A percentile compares a stretch with the other conserved stretches of the same genome.
These are phyloP conservation scores for Actinomucor elegans DNA, from an alignment of 371 early-diverging fungal genomes.

Conservation along the genomic window DNA sequence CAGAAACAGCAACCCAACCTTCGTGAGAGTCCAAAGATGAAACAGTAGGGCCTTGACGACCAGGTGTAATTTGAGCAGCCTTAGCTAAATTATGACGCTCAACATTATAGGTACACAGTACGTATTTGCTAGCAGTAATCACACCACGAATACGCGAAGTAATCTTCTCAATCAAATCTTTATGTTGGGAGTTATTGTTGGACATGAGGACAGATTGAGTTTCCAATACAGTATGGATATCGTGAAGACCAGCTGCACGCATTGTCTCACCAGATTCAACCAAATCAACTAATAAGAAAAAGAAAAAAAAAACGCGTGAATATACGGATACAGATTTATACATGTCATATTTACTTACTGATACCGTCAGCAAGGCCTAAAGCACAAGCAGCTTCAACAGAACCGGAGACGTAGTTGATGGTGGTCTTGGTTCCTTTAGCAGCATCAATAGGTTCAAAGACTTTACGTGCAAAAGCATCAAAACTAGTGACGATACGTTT, in stretches of 20 bases:
- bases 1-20: conserved; percentile 90
- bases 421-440: conserved; percentile 57
- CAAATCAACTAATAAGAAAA: conserved; percentile 19
- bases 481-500: conserved; percentile 96
- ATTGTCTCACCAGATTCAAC: conserved; percentile 97
- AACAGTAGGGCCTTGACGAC: conserved; percentile 92
- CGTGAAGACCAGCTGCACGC: conserved; percentile 96
- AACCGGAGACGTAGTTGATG: conserved; percentile 88
- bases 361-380: conserved; percentile 97
- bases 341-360: conserved; percentile 77
- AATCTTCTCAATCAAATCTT: conserved; percentile 73
- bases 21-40: conserved; percentile 81
- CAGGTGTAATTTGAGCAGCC: conserved; percentile 85
- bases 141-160: conserved; percentile 89
- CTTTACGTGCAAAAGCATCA: conserved; percentile 64
- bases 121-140: conserved; percentile 84
- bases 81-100: conserved; percentile 56
- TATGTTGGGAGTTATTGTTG: conserved; percentile 60
- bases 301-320: neutral
- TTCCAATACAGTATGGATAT: conserved; percentile 77
- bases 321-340: no score
- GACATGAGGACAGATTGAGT: conserved; percentile 90
- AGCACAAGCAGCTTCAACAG: conserved; percentile 96
- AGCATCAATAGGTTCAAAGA: conserved; percentile 73
- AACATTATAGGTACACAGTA: conserved; percentile 91